Conservation (phyloP, 352 stramenopile genomes). For the Pythium pyrilobum region DNA sequence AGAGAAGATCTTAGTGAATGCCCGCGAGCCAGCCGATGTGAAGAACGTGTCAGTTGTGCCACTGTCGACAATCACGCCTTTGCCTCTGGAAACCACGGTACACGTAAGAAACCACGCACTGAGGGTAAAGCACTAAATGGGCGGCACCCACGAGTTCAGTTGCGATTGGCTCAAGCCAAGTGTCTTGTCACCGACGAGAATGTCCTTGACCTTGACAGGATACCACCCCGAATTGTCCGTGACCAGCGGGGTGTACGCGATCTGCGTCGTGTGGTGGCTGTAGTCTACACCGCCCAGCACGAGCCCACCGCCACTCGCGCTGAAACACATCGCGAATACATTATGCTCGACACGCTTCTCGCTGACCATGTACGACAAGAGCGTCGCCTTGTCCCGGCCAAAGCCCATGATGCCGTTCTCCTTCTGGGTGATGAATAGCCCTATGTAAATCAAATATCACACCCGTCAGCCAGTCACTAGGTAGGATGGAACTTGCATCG, state of each 20-base stretch:
- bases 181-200: slow-evolving; percentile 49
- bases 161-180: slow-evolving; percentile 32
- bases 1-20: slow-evolving; percentile 51
- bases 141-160: slow-evolving; percentile 50
- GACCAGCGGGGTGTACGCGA: slow-evolving; percentile 65
- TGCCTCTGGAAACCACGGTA: slow-evolving; percentile 24
- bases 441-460: not conserved
- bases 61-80: slow-evolving; percentile 81
- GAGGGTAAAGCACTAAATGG: too few relatives aligned
- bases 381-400: slow-evolving; percentile 49
- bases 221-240: slow-evolving; percentile 55
- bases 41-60: slow-evolving; percentile 87
- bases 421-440: slow-evolving; percentile 81
- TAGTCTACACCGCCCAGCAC: slow-evolving; percentile 80
- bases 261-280: slow-evolving; percentile 52
- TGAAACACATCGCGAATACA: slow-evolving; percentile 84
- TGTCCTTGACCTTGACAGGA: slow-evolving; percentile 76
- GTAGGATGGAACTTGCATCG: not conserved
- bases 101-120: too few relatives aligned
- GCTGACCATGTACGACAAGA: slow-evolving; percentile 68
- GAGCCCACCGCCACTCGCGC: slow-evolving; percentile 51
- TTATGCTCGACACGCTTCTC: slow-evolving; percentile 48
- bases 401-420: slow-evolving; percentile 90
- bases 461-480: not conserved
- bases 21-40: slow-evolving; percentile 30